Percentiles rank a stretch among this genome's conserved stretches.
Evolutionary conservation across 2,329 filamentous ascomycete species (phyloP).

Genomic region (Hymenotorrendiella dingleyae): DNA sequence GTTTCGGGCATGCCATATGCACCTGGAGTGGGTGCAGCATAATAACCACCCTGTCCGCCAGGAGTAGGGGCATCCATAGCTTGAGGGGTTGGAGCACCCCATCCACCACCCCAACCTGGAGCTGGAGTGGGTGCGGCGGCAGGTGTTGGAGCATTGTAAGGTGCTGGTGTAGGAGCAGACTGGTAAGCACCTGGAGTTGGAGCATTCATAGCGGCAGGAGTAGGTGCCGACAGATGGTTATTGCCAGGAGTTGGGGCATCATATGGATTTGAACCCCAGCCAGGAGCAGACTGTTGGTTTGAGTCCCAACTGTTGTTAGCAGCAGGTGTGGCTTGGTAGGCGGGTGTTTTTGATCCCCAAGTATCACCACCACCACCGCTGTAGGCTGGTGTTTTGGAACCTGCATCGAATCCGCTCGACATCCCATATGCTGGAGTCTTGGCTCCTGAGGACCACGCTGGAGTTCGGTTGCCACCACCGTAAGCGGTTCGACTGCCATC

Average conservation of each 20-base stretch:
- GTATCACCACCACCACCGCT: slow-evolving; percentile 55
- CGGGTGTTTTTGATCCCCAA: slow-evolving; percentile 63
- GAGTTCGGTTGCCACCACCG: slow-evolving; percentile 65
- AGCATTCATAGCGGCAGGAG: slow-evolving; percentile 57
- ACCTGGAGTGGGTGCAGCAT: slow-evolving; percentile 30
- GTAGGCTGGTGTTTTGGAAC: slow-evolving; percentile 75
- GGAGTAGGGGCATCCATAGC: slow-evolving; percentile 46
- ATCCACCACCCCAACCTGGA: slow-evolving; percentile 45
- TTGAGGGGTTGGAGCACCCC: slow-evolving; percentile 41
- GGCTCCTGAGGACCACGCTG: slow-evolving; percentile 72
- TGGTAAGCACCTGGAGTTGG: slow-evolving; percentile 66
- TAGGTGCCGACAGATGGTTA: slow-evolving; percentile 54
- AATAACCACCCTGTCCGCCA: slow-evolving; percentile 31
- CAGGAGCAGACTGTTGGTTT: slow-evolving; percentile 32
- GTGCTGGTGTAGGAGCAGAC: slow-evolving; percentile 40
- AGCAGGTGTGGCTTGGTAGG: slow-evolving; percentile 64
- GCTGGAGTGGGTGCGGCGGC: slow-evolving; percentile 63
- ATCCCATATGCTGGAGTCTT: slow-evolving; percentile 57
- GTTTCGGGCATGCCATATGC: slow-evolving; percentile 46
- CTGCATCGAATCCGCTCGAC: slow-evolving; percentile 51
- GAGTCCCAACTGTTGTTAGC: slow-evolving; percentile 37
- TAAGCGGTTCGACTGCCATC: slow-evolving; percentile 67
- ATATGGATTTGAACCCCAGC: slow-evolving; percentile 38
- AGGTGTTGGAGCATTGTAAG: slow-evolving; percentile 44
- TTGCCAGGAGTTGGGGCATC: slow-evolving; percentile 66